Base-by-base conservation (phyloP, 2,329 filamentous ascomycete species). In the Waltergamsia citrina region DNA sequence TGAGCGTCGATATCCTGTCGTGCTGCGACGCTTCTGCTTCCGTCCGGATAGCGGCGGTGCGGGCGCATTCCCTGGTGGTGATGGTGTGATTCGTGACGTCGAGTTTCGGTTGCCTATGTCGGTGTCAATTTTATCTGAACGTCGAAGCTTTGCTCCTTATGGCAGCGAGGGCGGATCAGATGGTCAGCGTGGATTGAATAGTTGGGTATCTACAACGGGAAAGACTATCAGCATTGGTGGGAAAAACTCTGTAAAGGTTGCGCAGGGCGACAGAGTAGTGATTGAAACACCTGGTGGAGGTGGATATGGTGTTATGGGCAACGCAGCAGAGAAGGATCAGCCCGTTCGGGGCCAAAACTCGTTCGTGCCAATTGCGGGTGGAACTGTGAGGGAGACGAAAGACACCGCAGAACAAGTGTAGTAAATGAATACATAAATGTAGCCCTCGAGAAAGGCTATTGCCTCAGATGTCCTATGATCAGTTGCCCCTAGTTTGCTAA, bases 101-200 rank as follows among this genome's bases (percentile, higher is more conserved):
- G 82, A 88, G 55, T 85, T 85, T 52, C 65, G 81, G 3, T 76
- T 81, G 22, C 78, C 80, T 0, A 71, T 88, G 5, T 78, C 85
- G 52, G 81, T 82, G 17, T 80, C 73, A 4, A n/a, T n/a, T n/a
- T n/a, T 88, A 88, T 28, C 57, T 88, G 84, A 90, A 57, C 54
- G 84, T 15, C 61, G 85, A 14, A 81, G 87, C 0, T 80, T 82
- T 21, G 17, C n/a, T 9, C 30, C 30, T 12, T 32, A 32, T 7
- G 30, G 30, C n/a, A 32, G n/a, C n/a, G 30, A 32, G 18, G 30
- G n/a, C n/a, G 30, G 30, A 25, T 25, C 23, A 9, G 9, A 25
- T 25, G 23, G 23, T 25, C n/a, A 9, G 9, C 9, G n/a, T n/a
- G n/a, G 9, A 25, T 25, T 9, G 23, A 25, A 25, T n/a, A 25